Percentiles rank a stretch among this genome's conserved stretches.
phyloP scores from a whole-genome alignment of 352 stramenopile genomes.

The Pythium grandisporangium region DNA sequence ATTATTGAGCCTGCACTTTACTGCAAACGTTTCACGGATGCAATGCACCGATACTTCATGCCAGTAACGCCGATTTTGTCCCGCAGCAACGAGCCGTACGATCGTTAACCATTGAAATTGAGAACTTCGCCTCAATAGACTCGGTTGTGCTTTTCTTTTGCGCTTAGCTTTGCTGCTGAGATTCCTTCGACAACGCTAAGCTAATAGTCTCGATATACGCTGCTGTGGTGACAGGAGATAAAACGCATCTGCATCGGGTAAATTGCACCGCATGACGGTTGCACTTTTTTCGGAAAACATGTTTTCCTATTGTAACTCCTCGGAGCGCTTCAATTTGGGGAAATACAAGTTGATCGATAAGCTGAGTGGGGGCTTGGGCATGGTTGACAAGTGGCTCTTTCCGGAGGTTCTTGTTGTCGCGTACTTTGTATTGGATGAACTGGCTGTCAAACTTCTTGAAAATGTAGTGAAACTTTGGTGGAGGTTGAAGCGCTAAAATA shows the following conservation, averaged over 20 bases:
- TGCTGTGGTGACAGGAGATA: conserved; percentile 39
- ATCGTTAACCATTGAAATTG: too few relatives aligned
- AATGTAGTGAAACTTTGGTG: conserved; percentile 35
- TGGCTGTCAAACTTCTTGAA: conserved; percentile 14
- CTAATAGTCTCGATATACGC: conserved; percentile 44
- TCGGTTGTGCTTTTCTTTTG: too few relatives aligned
- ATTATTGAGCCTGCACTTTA: conserved; percentile 98
- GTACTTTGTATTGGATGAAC: conserved; percentile 2
- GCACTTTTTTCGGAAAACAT: conserved; percentile 50
- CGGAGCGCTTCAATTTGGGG: conserved; percentile 37
- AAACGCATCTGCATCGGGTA: conserved; percentile 50
- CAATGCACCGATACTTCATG: conserved; percentile 97
- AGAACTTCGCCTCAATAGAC: neutral
- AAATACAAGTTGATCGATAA: conserved; percentile 20
- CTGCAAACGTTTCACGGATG: conserved; percentile 92
- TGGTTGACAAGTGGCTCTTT: too few relatives aligned
- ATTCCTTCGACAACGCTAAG: conserved; percentile 21
- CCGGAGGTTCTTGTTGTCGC: too few relatives aligned
- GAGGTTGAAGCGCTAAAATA: conserved; percentile 33
- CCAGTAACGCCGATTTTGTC: conserved; percentile 85
- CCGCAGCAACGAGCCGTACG: conserved; percentile 12
- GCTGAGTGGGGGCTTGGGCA: neutral
- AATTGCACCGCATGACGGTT: conserved; percentile 34
- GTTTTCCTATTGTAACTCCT: conserved; percentile 38
- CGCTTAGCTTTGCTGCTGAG: too few relatives aligned